Base-by-base conservation (phyloP, 192 early-diverging fungal genomes). In the Coemansia aciculifera region DNA sequence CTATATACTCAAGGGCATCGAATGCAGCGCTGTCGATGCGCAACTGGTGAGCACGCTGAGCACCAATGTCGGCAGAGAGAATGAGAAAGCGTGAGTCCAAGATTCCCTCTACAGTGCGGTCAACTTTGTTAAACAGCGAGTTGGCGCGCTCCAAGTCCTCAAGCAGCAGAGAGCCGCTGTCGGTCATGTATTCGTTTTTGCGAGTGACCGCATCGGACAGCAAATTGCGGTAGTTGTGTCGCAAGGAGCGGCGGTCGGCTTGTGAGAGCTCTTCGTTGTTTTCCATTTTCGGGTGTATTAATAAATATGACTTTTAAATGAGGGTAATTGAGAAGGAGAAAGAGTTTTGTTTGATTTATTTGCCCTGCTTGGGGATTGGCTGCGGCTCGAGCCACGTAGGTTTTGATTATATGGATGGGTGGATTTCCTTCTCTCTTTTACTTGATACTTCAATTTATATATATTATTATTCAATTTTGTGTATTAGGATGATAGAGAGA, bases 21-120 rank as follows among this genome's bases (percentile, higher is more conserved):
- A 97, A 93, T 2, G 85, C 81, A 13, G 89, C 85, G 31, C 86
- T 85, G 57, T 93, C 91, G 36, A 94, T 81, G 8, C 88, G 87
- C 75, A 97, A 84, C 59, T 89, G 86, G 56, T 90, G 86, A 5
- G 91, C 90, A 48, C 90, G 93, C 76, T 93, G 88, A 10, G 88
- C 87, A 43, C 87, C 86, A 29, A 95, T 67, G 62, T 93, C 90
- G 1, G 93, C 88, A 0, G 91, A 87, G 13, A 89, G 61, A 9
- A 95, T 85, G 19, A 98, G 81, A 3, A 95, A 72, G 10, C 86
- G 86, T n/a, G 94, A 89, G 87, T 98, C 95, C 29, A 98, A 79
- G 0, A 90, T 87, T 11, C 94, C 94, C 85, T 98, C 97, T 27
- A 92, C 88, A 0, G 93, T 89, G 62, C 88, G 87, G 36, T 79